These are phyloP conservation scores for Colletotrichum godetiae DNA, from an alignment of 2,329 filamentous ascomycete genomes.

Conservation along the genomic window DNA sequence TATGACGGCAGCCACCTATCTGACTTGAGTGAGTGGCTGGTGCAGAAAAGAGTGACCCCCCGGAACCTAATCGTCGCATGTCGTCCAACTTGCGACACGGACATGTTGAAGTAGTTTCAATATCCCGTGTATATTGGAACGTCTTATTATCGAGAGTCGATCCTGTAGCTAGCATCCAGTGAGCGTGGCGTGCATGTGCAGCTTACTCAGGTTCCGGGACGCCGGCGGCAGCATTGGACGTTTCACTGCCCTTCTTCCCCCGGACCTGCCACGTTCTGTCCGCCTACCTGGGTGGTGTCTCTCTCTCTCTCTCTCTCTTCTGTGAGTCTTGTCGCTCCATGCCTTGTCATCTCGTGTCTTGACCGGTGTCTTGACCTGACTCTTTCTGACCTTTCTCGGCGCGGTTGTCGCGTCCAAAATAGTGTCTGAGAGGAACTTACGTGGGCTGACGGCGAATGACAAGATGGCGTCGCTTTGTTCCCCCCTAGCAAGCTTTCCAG, in stretches of 20 bases:
- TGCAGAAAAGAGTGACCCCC: not conserved
- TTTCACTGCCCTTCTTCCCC: constrained; percentile 5
- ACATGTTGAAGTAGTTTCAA: constrained; percentile 21
- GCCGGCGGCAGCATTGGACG: constrained; percentile 8
- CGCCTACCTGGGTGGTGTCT: not conserved
- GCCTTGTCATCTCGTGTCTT: too few species aligned
- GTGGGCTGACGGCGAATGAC: not conserved
- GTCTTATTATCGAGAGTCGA: not conserved
- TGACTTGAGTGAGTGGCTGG: not conserved
- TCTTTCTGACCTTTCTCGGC: not conserved
- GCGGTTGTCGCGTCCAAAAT: not conserved
- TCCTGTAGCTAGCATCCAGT: not conserved
- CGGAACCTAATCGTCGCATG: constrained; percentile 21
- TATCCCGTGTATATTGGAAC: not conserved
- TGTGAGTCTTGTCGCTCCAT: not conserved
- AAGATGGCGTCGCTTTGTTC: not conserved
- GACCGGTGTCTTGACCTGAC: not conserved
- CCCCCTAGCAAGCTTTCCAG: not conserved
- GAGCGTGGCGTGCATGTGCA: not conserved
- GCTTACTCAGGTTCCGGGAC: not conserved
- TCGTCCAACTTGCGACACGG: constrained; percentile 16
- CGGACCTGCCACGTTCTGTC: not conserved
- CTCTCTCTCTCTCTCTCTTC: not conserved
- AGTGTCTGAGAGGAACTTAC: not conserved
- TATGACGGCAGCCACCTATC: not conserved